phyloP scores from a whole-genome alignment of 1,284 basidiomycete species.

The Ceratobasidium sp. region DNA sequence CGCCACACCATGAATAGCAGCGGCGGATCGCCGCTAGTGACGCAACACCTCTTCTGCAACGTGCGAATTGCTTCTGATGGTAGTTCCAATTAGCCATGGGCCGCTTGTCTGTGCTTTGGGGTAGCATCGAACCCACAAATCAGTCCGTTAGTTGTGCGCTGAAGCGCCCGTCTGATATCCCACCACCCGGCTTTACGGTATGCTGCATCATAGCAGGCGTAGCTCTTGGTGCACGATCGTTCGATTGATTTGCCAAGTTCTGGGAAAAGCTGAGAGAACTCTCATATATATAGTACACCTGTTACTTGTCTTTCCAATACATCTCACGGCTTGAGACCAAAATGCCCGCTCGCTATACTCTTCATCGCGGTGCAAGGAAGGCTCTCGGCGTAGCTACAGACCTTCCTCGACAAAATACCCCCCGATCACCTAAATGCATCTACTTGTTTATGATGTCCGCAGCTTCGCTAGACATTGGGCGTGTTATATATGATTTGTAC shows the following conservation, averaged over 20 bases:
- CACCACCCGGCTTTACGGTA: background rate
- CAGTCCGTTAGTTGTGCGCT: background rate
- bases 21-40: background rate
- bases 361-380: background rate
- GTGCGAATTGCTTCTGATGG: background rate
- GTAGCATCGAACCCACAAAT: background rate
- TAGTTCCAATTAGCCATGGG: background rate
- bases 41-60: background rate
- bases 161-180: background rate
- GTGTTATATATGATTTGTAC: background rate
- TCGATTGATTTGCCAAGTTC: too few relatives aligned
- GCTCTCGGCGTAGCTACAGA: background rate
- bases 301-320: background rate
- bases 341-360: background rate
- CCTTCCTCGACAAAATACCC: background rate
- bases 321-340: background rate
- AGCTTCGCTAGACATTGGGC: background rate
- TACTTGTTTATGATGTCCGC: background rate
- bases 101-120: background rate
- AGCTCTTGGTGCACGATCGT: too few relatives aligned
- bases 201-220: too few relatives aligned
- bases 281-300: background rate
- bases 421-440: background rate
- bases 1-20: background rate
- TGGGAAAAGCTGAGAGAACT: too few relatives aligned